Evolutionary conservation across 2,329 filamentous ascomycete species (phyloP).

Genomic region (Botrytis fabae): DNA sequence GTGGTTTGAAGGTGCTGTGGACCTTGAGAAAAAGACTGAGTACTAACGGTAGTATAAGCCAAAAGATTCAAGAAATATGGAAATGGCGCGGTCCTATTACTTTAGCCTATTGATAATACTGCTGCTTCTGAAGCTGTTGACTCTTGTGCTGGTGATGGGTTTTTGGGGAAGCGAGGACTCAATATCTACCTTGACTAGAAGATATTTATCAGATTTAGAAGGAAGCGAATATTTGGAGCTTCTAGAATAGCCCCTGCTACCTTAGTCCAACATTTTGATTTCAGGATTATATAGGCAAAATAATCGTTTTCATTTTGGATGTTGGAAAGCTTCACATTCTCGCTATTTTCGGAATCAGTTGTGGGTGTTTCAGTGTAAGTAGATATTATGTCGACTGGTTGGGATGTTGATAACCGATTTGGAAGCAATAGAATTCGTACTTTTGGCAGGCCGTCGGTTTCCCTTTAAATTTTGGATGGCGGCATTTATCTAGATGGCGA

Average conservation of each 20-base stretch:
- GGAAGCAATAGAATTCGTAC: neutral
- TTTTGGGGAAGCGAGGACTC: rapidly evolving
- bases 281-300: neutral
- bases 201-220: neutral
- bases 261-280: neutral
- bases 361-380: neutral
- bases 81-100: rapidly evolving
- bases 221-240: neutral
- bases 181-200: neutral
- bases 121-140: neutral
- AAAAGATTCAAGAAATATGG: neutral
- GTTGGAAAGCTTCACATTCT: neutral
- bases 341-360: neutral
- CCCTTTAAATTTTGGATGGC: neutral
- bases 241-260: neutral
- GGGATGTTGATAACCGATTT: neutral
- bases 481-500: neutral
- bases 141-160: neutral
- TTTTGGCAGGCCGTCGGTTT: neutral
- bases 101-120: neutral
- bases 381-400: rapidly evolving
- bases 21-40: neutral
- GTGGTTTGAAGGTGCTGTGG: rapidly evolving
- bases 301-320: neutral
- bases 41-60: neutral